These are phyloP conservation scores for Yamadazyma dushanensis DNA, from an alignment of 1,139 yeast genomes.

Conservation along the genomic window DNA sequence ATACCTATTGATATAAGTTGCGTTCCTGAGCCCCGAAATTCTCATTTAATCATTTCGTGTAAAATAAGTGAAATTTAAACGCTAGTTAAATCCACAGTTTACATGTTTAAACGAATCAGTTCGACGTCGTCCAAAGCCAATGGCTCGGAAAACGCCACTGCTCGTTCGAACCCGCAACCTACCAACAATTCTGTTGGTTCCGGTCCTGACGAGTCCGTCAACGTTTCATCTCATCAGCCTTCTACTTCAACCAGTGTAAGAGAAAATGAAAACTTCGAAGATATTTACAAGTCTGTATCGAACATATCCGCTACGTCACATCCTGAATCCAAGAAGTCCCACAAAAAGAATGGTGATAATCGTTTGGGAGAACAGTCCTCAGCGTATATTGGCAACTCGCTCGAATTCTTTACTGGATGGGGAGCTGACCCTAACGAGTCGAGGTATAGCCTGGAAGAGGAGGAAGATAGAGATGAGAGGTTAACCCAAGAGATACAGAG, in stretches of 20 bases:
- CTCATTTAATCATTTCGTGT: slow-evolving; percentile 2
- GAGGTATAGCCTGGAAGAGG: slow-evolving; percentile 27
- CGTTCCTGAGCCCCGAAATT: background rate
- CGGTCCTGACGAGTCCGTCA: too few species aligned
- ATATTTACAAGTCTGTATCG: slow-evolving; percentile 18
- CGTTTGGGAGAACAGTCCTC: slow-evolving; percentile 20
- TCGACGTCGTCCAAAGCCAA: slow-evolving; percentile 2
- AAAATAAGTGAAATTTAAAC: background rate
- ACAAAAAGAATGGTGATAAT: background rate
- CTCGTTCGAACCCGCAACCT: background rate
- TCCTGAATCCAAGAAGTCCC: slow-evolving; percentile 4
- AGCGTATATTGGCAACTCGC: slow-evolving; percentile 28
- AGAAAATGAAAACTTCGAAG: slow-evolving; percentile 11
- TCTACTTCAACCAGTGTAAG: background rate
- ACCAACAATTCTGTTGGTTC: background rate
- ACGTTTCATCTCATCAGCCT: too few species aligned
- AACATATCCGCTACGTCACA: slow-evolving; percentile 9
- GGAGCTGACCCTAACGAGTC: slow-evolving; percentile 25
- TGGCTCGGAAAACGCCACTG: background rate
- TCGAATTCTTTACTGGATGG: slow-evolving; percentile 23
- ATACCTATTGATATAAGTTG: background rate
- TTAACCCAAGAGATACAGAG: too few species aligned
- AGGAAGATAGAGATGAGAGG: slow-evolving; percentile 19
- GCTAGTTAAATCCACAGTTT: background rate
- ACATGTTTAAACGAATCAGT: background rate